Percentiles rank a stretch among this genome's conserved stretches.
phyloP scores from a whole-genome alignment of 1,284 basidiomycete genomes.

The Leccinum insolens region DNA sequence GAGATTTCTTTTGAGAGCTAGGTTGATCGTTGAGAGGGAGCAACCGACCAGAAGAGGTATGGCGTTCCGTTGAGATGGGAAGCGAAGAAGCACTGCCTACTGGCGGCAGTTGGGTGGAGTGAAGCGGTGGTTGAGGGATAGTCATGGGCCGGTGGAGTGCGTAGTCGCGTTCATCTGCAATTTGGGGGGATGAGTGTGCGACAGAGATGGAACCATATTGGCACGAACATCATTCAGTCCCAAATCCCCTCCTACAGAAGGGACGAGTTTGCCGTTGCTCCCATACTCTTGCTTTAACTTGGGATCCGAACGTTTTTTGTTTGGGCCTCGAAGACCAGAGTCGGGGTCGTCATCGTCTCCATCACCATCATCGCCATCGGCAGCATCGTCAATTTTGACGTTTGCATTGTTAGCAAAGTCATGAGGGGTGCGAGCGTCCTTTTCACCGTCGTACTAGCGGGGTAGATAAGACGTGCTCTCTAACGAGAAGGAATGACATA shows the following conservation, averaged over 20 bases:
- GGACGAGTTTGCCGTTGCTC: constrained; percentile 20
- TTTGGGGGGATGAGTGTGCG: constrained; percentile 7
- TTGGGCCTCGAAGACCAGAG: constrained; percentile 20
- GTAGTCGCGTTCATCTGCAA: constrained; percentile 32
- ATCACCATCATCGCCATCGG: constrained; percentile 46
- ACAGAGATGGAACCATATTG: not conserved
- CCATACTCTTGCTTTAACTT: constrained; percentile 35
- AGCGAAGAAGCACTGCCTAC: constrained; percentile 26
- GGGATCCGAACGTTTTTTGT: constrained; percentile 28
- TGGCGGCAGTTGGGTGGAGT: constrained; percentile 30
- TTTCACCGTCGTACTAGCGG: constrained; percentile 54
- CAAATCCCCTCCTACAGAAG: constrained; percentile 23
- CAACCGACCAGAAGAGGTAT: constrained; percentile 36
- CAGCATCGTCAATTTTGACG: constrained; percentile 43
- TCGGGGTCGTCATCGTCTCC: constrained; percentile 37
- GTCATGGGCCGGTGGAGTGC: constrained; percentile 34
- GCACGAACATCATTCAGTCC: constrained; percentile 32
- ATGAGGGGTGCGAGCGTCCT: constrained; percentile 48
- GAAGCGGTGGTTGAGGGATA: constrained; percentile 36
- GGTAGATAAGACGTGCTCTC: not conserved
- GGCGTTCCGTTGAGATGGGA: constrained; percentile 36
- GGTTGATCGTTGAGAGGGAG: constrained; percentile 28
- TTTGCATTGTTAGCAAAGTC: constrained; percentile 45
- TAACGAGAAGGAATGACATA: constrained; percentile 27
- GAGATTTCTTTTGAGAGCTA: constrained; percentile 31